Evolutionary conservation across 192 early-diverging fungal genomes (phyloP), one percentile per base, ranked within the genome.

Genomic region (Oehlia diaphana): DNA sequence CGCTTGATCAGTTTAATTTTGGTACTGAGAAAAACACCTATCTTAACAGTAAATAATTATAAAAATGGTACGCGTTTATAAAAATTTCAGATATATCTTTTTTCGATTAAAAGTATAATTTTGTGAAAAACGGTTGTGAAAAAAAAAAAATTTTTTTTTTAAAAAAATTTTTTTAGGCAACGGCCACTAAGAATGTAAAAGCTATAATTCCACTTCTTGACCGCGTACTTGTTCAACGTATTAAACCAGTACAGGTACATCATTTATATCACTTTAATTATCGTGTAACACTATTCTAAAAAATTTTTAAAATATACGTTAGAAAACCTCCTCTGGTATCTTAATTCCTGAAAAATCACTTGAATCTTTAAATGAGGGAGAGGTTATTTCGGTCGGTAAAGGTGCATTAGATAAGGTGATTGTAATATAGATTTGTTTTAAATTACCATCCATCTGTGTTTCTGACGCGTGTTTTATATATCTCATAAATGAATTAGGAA

Each of bases 331-430:
- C 47, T 88, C 93, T 7, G 98, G 98, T 82, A 91, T 99, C 79
- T 95, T 93, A 87, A 96, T 99, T 63, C 98, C 98, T 61, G 97
- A 99, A 86, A 98, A 98, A 90, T 94, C 97, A n/a, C 94, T 97
- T 81, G 97, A 99, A 88, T 88, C 93, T 70, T 86, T 97, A 61
- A 98, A 99, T 89, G 98, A 99, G 88, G 98, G 93, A 64, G 78
- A 95, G 77, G 97, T 99, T 67, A 87, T 99, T 79, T 93, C 96
- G 37, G 93, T 95, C 39, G 98, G 98, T 62, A 96, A 96, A 79
- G 98, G 98, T 75, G 87, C 91, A 64, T 80, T 95, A 58, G 92
- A 90, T 84, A 95, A 96, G 76, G 85, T 86, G 75, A 21, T 31
- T 10, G 10, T 5, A 31, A 80, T 62, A 80, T 21, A 33, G 31